Conservation (phyloP, 805 yeast species). For the Candida dajiaensis region DNA sequence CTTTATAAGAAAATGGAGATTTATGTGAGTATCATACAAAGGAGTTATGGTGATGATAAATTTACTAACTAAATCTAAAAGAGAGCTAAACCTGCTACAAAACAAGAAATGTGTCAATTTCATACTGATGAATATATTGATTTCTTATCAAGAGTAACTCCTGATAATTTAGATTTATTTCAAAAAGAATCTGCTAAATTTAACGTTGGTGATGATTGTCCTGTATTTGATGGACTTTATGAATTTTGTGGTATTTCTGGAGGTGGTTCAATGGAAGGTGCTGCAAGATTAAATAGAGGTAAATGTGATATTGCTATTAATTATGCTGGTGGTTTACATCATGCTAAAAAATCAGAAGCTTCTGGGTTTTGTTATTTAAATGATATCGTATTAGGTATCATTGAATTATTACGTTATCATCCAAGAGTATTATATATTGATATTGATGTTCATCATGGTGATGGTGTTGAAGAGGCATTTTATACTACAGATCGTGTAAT, state of each 20-base stretch:
- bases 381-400: constrained; percentile 85
- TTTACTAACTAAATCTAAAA: neutral
- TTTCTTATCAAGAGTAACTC: constrained; percentile 82
- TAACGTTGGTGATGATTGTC: constrained; percentile 95
- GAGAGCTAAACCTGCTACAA: constrained; percentile 75
- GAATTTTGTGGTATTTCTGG: constrained; percentile 85
- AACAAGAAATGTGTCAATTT: constrained; percentile 71
- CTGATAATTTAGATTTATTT: constrained; percentile 75
- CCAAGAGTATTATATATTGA: constrained; percentile 92
- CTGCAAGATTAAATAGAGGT: constrained; percentile 77
- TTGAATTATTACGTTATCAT: constrained; percentile 80
- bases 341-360: constrained; percentile 92
- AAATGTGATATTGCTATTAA: constrained; percentile 92
- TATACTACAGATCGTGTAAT: constrained; percentile 91
- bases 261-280: constrained; percentile 93
- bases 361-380: constrained; percentile 93
- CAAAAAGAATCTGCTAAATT: constrained; percentile 59
- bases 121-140: constrained; percentile 93
- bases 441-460: constrained; percentile 95
- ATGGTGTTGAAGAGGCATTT: constrained; percentile 97
- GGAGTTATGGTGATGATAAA: no score
- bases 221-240: constrained; percentile 87
- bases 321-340: constrained; percentile 96
- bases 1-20: constrained; percentile 87
- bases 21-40: constrained; percentile 36